Evolutionary conservation across 1,284 basidiomycete species (phyloP).

Genomic region (Ganoderma sinense): DNA sequence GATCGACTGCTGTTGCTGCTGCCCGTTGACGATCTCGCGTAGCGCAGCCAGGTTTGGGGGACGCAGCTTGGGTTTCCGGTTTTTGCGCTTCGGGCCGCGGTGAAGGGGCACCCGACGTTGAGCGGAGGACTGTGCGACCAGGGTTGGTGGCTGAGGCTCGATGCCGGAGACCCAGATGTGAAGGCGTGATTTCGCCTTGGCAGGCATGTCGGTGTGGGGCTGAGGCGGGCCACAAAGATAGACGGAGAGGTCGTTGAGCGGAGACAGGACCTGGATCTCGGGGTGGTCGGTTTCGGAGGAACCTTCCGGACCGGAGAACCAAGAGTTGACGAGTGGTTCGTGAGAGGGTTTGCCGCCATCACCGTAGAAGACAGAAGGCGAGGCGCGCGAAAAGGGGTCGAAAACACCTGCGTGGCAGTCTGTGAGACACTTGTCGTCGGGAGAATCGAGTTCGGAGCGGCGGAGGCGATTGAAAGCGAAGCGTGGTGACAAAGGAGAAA

Average conservation of each 20-base stretch:
- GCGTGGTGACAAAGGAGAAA: constrained; percentile 10
- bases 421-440: not conserved
- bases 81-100: not conserved
- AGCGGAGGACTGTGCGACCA: not conserved
- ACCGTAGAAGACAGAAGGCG: constrained; percentile 21
- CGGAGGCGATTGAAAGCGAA: not conserved
- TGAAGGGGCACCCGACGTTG: not conserved
- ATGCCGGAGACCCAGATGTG: constrained; percentile 21
- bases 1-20: constrained; percentile 16
- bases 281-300: not conserved
- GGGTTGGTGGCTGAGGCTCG: constrained; percentile 5
- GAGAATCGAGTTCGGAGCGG: not conserved
- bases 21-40: constrained; percentile 22
- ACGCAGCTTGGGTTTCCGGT: constrained; percentile 18
- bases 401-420: constrained; percentile 21
- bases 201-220: constrained; percentile 11
- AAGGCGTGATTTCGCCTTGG: constrained; percentile 14
- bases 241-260: constrained; percentile 24
- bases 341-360: constrained; percentile 21
- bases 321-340: not conserved
- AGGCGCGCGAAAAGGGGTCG: constrained; percentile 24
- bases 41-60: constrained; percentile 30
- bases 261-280: constrained; percentile 15
- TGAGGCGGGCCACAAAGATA: constrained; percentile 12
- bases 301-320: not conserved